A percentile compares a stretch with the other conserved stretches of the same genome.
Conservation (phyloP, 805 yeast species). For the Zygosaccharomyces lentus region DNA sequence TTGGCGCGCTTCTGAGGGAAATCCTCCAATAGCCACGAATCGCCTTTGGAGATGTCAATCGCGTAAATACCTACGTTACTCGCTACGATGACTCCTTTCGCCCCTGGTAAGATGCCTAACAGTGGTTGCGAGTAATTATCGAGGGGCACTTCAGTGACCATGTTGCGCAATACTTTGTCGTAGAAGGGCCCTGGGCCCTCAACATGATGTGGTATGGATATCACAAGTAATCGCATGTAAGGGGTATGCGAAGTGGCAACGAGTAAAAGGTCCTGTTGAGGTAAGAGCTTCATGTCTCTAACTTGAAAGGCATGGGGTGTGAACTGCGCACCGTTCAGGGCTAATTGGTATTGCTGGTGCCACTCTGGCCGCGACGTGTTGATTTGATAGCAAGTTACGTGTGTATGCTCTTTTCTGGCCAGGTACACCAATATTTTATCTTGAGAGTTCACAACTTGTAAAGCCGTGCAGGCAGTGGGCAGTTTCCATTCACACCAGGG, state of each 20-base stretch:
- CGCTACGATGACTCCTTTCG: slow-evolving; percentile 28
- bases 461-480: slow-evolving; percentile 49
- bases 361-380: neutral
- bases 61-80: slow-evolving; percentile 28
- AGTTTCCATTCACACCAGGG: slow-evolving; percentile 36
- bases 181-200: slow-evolving; percentile 15
- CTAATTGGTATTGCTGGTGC: slow-evolving; percentile 32
- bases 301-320: slow-evolving; percentile 53
- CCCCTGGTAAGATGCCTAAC: slow-evolving; percentile 14
- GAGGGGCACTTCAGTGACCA: slow-evolving; percentile 29
- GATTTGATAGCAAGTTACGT: slow-evolving; percentile 43
- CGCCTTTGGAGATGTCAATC: slow-evolving; percentile 26
- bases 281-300: slow-evolving; percentile 19
- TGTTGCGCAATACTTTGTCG: slow-evolving; percentile 27
- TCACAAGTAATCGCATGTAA: slow-evolving; percentile 61
- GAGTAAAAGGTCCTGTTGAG: slow-evolving; percentile 35
- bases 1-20: slow-evolving; percentile 31
- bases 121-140: slow-evolving; percentile 32
- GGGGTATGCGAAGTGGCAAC: slow-evolving; percentile 79
- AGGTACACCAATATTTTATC: slow-evolving; percentile 40
- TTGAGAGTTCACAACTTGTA: slow-evolving; percentile 36
- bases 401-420: slow-evolving; percentile 58
- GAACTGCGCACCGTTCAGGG: slow-evolving; percentile 72
- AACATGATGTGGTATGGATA: slow-evolving; percentile 39
- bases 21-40: slow-evolving; percentile 28